Evolutionary conservation across 345 rosid species (phyloP).

Genomic region (Salix suchowensis): DNA sequence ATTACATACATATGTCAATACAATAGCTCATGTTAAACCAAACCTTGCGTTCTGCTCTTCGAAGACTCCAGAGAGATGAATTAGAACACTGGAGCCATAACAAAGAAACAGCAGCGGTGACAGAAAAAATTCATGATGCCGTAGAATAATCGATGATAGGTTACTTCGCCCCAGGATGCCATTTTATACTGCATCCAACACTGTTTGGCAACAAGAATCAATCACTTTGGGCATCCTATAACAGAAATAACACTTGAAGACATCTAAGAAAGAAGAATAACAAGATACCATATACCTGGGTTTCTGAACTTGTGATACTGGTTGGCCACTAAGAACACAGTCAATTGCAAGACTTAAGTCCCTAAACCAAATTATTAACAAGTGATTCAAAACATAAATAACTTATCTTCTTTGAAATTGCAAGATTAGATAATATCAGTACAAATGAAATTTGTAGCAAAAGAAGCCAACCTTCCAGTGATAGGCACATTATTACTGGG

Average conservation of each 20-base stretch:
- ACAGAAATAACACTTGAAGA: not conserved
- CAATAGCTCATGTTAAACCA: not conserved
- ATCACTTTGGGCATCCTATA: slow-evolving; percentile 13
- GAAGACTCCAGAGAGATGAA: not conserved
- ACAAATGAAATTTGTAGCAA: not conserved
- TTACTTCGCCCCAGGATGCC: slow-evolving; percentile 58
- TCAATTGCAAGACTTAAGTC: slow-evolving; percentile 71
- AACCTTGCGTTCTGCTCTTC: not conserved
- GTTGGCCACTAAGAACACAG: slow-evolving; percentile 72
- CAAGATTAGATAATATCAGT: not conserved
- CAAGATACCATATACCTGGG: slow-evolving; percentile 48
- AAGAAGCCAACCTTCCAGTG: slow-evolving; percentile 58
- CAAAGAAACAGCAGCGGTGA: not conserved
- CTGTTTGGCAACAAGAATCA: slow-evolving; percentile 33
- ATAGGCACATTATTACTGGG: slow-evolving; percentile 63
- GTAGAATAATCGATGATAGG: not conserved
- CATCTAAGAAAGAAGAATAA: not conserved
- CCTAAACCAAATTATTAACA: slow-evolving; percentile 30
- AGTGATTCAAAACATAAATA: slow-evolving; percentile 7
- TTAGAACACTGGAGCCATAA: not conserved
- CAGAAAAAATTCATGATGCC: not conserved
- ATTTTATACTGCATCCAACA: slow-evolving; percentile 95
- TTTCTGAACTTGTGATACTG: slow-evolving; percentile 56
- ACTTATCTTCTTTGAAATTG: not conserved
- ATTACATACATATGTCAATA: not conserved